Evolutionary conservation across 495 filamentous ascomycete genomes (phyloP), one percentile per base, ranked within the genome.

Genomic region (Diplogelasinospora grovesii): DNA sequence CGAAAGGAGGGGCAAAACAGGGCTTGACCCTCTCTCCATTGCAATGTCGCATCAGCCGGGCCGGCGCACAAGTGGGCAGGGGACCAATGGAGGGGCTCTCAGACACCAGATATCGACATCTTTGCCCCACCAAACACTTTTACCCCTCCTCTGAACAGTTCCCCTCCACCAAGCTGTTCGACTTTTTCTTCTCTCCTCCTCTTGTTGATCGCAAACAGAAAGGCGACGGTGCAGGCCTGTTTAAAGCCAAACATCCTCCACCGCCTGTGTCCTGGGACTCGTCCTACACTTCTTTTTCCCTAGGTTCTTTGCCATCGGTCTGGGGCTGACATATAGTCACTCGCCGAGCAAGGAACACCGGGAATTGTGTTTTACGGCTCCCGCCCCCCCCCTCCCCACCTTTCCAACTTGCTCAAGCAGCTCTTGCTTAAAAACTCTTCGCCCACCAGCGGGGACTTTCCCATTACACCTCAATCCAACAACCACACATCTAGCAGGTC

Each of bases 91-190:
- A 52, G 46, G 38, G 48, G 45, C 46, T 16, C 21, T n/a, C n/a
- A n/a, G n/a, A n/a, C n/a, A n/a, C n/a, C n/a, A n/a, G 24, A 42
- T 41, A 41, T 48, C 43, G 39, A 48, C 36, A 43, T 43, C 42
- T 21, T 9, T 51, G 48, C 56, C 54, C 56, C 54, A 57, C 56
- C 48, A 50, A 32, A 28, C 31, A 36, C 41, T 14, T 39, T 52
- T 54, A 54, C 53, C 56, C 56, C 54, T 55, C 54, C 48, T 50
- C n/a, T n/a, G n/a, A n/a, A n/a, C n/a, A n/a, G n/a, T n/a, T 41
- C 30, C 28, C 29, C 29, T 43, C 45, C 53, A 36, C 38, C 48
- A n/a, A n/a, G n/a, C n/a, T n/a, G n/a, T n/a, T n/a, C n/a, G n/a
- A 36, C 53, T 41, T 25, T 45, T 40, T 36, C 22, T 45, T 57